These are phyloP conservation scores for Trifolium pratense DNA, from an alignment of 306 rosid genomes.

Conservation along the genomic window DNA sequence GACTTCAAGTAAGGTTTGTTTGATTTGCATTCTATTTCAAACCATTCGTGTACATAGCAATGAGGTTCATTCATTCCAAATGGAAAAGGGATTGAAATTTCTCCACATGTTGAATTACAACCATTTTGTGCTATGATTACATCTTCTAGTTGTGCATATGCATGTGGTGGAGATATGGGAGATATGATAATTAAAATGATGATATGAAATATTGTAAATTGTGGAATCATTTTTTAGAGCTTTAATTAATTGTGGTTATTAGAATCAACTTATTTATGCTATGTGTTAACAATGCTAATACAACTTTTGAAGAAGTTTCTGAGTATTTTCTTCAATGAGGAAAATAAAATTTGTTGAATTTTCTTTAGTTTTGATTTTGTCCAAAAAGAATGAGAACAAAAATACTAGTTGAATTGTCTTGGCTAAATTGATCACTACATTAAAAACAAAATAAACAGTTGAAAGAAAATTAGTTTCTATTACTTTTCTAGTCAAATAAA, in stretches of 20 bases:
- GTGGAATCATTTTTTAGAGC: slow-evolving; percentile 27
- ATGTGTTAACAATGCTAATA: background rate
- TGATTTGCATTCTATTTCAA: slow-evolving; percentile 46
- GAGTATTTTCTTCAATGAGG: background rate
- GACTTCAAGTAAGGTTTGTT: slow-evolving; percentile 27
- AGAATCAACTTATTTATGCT: background rate
- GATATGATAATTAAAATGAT: background rate
- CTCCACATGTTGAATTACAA: slow-evolving; percentile 46
- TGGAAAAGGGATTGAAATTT: slow-evolving; percentile 40
- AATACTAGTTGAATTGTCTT: background rate
- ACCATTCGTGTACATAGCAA: slow-evolving; percentile 44
- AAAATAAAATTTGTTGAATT: background rate
- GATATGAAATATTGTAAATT: background rate
- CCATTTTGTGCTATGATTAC: slow-evolving; percentile 12
- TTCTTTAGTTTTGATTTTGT: background rate
- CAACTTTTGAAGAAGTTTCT: background rate
- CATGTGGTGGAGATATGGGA: background rate
- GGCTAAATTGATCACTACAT: background rate
- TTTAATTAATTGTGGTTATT: background rate
- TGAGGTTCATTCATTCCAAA: slow-evolving; percentile 48
- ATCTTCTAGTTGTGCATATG: background rate
- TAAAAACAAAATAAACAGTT: background rate
- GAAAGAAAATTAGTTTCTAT: background rate
- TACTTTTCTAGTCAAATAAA: background rate
- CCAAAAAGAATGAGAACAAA: background rate